Percentiles rank a stretch among this genome's conserved stretches.
Evolutionary conservation across 441 rosid genomes (phyloP).

Genomic region (Arabidopsis hybrid): DNA sequence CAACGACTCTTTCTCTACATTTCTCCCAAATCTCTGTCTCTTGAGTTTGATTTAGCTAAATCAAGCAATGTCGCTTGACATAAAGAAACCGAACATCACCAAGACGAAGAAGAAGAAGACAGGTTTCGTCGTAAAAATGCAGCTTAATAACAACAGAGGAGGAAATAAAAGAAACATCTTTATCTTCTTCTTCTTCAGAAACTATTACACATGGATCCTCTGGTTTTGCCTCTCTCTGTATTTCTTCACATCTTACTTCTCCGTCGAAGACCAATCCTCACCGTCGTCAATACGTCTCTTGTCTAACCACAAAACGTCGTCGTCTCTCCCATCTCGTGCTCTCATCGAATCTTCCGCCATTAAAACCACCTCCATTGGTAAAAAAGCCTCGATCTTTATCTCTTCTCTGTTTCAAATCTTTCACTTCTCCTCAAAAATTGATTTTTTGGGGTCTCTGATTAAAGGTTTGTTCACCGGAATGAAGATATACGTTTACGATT

Average conservation of each 20-base stretch:
- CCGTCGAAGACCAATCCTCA: slow-evolving; percentile 60
- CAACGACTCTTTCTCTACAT: slow-evolving; percentile 46
- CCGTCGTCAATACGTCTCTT: slow-evolving; percentile 50
- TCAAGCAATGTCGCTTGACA: slow-evolving; percentile 44
- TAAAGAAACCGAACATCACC: slow-evolving; percentile 36
- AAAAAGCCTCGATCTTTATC: neutral
- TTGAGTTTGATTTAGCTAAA: neutral
- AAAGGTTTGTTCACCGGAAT: slow-evolving; percentile 57
- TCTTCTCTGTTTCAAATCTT: slow-evolving; percentile 9
- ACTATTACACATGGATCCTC: slow-evolving; percentile 79
- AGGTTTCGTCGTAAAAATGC: slow-evolving; percentile 82
- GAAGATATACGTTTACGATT: slow-evolving; percentile 78
- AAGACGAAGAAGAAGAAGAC: slow-evolving; percentile 40
- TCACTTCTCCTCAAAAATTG: neutral
- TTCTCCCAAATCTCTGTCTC: slow-evolving; percentile 39
- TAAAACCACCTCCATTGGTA: slow-evolving; percentile 28
- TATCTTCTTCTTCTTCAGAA: slow-evolving; percentile 40
- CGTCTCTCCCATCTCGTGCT: slow-evolving; percentile 61
- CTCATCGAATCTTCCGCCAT: slow-evolving; percentile 67
- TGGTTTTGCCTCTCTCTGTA: slow-evolving; percentile 81
- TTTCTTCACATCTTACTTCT: slow-evolving; percentile 67
- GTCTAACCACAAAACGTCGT: slow-evolving; percentile 51
- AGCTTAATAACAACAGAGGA: slow-evolving; percentile 48
- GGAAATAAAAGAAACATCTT: slow-evolving; percentile 36
- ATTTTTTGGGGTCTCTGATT: neutral